Percentiles rank a stretch among this genome's conserved stretches.
Evolutionary conservation across 768 basidiomycete species (phyloP).

Genomic region (Trametes cubensis): DNA sequence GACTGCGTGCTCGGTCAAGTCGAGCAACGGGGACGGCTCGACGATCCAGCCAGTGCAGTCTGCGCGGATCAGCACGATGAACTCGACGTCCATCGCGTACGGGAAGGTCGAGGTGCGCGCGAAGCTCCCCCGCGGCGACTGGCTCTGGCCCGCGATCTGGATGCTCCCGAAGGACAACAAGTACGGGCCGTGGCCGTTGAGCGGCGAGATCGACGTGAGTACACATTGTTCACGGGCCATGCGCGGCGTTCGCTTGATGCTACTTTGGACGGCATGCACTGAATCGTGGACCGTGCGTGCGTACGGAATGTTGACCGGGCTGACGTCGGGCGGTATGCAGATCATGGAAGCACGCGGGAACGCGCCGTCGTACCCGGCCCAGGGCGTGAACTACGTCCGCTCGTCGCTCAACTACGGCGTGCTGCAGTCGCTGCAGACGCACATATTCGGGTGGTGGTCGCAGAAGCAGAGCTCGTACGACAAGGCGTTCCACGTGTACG

Average conservation of each 20-base stretch:
- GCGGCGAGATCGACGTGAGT: conserved; percentile 63
- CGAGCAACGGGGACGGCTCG: conserved; percentile 33
- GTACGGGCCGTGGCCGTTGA: conserved; percentile 56
- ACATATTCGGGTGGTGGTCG: conserved; percentile 47
- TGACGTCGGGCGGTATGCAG: conserved; percentile 31
- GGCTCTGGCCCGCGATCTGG: conserved; percentile 49
- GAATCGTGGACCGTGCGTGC: background rate
- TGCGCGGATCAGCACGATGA: conserved; percentile 56
- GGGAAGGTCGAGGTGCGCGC: conserved; percentile 59
- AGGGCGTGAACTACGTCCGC: conserved; percentile 52
- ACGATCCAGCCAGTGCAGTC: conserved; percentile 57
- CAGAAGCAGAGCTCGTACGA: conserved; percentile 51
- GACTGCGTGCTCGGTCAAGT: conserved; percentile 48
- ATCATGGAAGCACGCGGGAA: conserved; percentile 59
- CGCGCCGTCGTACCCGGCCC: conserved; percentile 42
- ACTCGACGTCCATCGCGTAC: conserved; percentile 51
- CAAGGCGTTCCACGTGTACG: conserved; percentile 54
- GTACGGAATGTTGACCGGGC: background rate
- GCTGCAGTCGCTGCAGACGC: conserved; percentile 42
- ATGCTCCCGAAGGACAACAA: conserved; percentile 48
- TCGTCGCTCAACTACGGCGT: conserved; percentile 74
- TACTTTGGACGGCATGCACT: too few relatives aligned
- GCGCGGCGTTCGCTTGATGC: background rate
- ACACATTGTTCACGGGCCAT: background rate
- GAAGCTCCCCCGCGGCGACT: conserved; percentile 49